Evolutionary conservation across 1,139 yeast genomes (phyloP).

Genomic region (Sugiyamaella japonica): DNA sequence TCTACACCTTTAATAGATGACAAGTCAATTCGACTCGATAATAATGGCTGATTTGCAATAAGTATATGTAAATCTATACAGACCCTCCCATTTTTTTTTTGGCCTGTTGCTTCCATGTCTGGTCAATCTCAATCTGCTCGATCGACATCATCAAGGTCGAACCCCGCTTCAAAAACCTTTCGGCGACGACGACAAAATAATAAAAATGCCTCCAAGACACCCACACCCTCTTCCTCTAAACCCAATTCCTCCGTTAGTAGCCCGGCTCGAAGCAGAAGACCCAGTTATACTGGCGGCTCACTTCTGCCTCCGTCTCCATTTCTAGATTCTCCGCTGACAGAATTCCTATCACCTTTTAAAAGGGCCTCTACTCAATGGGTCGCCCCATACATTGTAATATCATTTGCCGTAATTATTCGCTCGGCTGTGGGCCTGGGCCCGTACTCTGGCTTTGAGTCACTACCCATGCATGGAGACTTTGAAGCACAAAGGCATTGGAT

Average conservation of each 20-base stretch:
- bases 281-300: slow-evolving; percentile 11
- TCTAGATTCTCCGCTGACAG: slow-evolving; percentile 52
- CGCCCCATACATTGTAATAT: slow-evolving; percentile 72
- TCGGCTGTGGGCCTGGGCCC: slow-evolving; percentile 89
- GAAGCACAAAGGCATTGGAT: slow-evolving; percentile 99
- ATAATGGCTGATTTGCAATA: too few relatives aligned
- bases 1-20: too few relatives aligned
- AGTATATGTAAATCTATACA: background rate
- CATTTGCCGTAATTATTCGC: slow-evolving; percentile 73
- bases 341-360: slow-evolving; percentile 59
- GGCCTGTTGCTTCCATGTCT: background rate
- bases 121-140: too few relatives aligned
- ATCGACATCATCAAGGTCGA: background rate
- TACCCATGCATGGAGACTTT: slow-evolving; percentile 91
- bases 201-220: background rate
- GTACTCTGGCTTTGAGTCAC: slow-evolving; percentile 61
- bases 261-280: slow-evolving; percentile 5
- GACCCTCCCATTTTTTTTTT: background rate
- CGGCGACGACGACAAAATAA: background rate
- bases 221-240: slow-evolving; percentile 2
- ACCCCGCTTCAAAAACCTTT: background rate
- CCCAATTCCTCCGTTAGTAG: background rate
- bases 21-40: too few relatives aligned
- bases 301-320: slow-evolving; percentile 26
- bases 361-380: slow-evolving; percentile 89